Conservation (phyloP, 352 stramenopile species). For the Phytopythium aichiense region DNA sequence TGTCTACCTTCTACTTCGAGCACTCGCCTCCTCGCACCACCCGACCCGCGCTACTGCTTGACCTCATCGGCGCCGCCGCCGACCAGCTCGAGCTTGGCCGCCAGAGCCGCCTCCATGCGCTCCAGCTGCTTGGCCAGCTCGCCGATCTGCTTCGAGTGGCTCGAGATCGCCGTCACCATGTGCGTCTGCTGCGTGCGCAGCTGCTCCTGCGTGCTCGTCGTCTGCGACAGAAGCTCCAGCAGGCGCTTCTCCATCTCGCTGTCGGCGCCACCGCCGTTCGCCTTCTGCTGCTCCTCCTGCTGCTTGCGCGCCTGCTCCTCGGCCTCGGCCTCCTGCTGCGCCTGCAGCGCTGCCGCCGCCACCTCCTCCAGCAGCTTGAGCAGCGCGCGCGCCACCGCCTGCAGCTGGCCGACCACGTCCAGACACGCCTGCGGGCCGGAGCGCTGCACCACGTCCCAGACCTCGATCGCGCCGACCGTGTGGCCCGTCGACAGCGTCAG, state of each 20-base stretch:
- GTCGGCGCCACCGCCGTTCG: slow-evolving; percentile 25
- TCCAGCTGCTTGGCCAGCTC: slow-evolving; percentile 49
- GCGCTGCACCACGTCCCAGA: slow-evolving; percentile 51
- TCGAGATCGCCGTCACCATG: slow-evolving; percentile 47
- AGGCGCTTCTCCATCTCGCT: slow-evolving; percentile 23
- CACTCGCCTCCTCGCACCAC: no score
- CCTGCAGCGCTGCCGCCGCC: slow-evolving; percentile 27
- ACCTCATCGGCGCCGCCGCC: background rate
- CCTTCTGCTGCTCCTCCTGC: slow-evolving; percentile 17
- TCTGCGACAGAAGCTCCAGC: slow-evolving; percentile 49
- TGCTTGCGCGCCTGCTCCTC: slow-evolving; percentile 7
- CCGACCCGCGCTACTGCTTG: background rate
- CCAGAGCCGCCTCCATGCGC: slow-evolving; percentile 45
- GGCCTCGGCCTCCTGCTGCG: slow-evolving; percentile 14
- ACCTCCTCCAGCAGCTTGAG: slow-evolving; percentile 78
- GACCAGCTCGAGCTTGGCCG: slow-evolving; percentile 32
- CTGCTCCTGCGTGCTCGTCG: slow-evolving; percentile 50
- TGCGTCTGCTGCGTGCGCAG: slow-evolving; percentile 48
- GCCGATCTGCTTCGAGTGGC: slow-evolving; percentile 51
- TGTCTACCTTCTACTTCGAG: background rate
- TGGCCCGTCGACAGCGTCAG: slow-evolving; percentile 64
- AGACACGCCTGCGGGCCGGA: slow-evolving; percentile 36
- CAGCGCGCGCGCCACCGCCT: slow-evolving; percentile 67
- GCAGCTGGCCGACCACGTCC: slow-evolving; percentile 60
- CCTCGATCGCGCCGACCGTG: slow-evolving; percentile 66